These are phyloP conservation scores for Berberis vulgaris DNA, from an alignment of 164 flowering plant species.

Conservation along the genomic window DNA sequence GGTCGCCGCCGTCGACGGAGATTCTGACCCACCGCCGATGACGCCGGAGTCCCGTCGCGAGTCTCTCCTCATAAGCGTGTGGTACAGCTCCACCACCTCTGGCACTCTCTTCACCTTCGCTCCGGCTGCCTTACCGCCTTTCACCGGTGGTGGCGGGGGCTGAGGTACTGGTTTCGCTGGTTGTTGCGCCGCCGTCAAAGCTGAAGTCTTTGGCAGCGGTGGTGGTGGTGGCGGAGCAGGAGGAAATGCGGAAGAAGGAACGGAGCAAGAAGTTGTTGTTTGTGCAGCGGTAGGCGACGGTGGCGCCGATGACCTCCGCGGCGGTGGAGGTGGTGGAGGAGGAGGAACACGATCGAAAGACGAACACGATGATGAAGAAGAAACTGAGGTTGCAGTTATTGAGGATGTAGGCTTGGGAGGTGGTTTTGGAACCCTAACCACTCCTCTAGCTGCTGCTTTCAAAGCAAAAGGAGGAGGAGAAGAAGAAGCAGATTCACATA, in stretches of 20 bases:
- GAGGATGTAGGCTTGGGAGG: conserved; percentile 46
- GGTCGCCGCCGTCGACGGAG: conserved; percentile 28
- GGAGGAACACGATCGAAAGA: neutral
- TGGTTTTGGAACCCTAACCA: conserved; percentile 63
- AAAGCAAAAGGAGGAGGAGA: no score
- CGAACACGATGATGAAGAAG: conserved; percentile 9
- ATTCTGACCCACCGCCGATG: conserved; percentile 23
- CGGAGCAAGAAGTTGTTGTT: no score
- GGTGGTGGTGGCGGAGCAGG: conserved; percentile 12
- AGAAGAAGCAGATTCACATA: no score
- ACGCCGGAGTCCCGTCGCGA: conserved; percentile 51
- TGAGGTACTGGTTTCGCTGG: conserved; percentile 23
- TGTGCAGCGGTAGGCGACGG: neutral
- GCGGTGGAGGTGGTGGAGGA: conserved; percentile 24
- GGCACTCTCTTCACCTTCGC: conserved; percentile 81
- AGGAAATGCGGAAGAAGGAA: no score
- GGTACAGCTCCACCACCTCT: conserved; percentile 94
- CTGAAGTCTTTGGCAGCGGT: neutral
- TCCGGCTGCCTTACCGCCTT: conserved; percentile 20
- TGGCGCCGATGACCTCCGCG: neutral
- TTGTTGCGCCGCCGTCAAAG: neutral
- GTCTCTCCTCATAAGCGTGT: conserved; percentile 84
- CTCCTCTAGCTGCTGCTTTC: conserved; percentile 11
- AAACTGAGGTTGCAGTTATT: conserved; percentile 13
- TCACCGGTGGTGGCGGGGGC: conserved; percentile 53